Evolutionary conservation across 495 filamentous ascomycete genomes (phyloP), one percentile per base, ranked within the genome.

Genomic region (Penicillium antarcticum): DNA sequence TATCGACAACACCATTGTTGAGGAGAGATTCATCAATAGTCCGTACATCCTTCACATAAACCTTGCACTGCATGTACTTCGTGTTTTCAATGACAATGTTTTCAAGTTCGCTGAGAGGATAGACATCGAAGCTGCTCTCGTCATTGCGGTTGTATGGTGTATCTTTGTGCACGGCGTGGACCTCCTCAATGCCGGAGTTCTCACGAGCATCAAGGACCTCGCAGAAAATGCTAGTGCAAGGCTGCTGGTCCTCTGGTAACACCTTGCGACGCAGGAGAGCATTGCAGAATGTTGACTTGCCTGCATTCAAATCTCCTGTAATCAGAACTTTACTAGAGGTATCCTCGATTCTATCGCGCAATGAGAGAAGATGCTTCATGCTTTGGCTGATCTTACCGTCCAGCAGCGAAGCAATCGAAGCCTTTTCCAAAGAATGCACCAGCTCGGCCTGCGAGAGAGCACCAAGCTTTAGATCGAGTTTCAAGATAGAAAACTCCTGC

Each of bases 281-380:
- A 70, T 98, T 98, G 74, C 94, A 98, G 58, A 98, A 97, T 5
- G 94, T 97, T 10, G 94, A 98, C 64, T 98, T 98, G 61, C 94
- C 94, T 12, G 94, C 92, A 65, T 98, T 98, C 42, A 97, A 68
- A 71, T 98, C 94, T 60, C 94, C 94, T 11, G 94, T 98, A n/a
- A 98, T 85, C 57, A 98, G 64, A 13, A 98, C 95, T 71, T 97
- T 98, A 71, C 95, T 97, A 3, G 92, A 89, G 0, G 88, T 97
- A 71, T 98, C 94, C 62, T 97, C 92, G 44, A 98, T 98, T 44
- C 94, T 83, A 55, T 97, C 95, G 52, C 90, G 85, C 36, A 98
- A 78, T 3, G 86, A 80, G 37, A 87, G 75, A 6, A 98, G 79
- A 74, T 98, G 94, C 62, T 91, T 89, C 66, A 97, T 84, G 66